Percentiles rank a stretch among this genome's conserved stretches.
Conservation (phyloP, 2,329 filamentous ascomycete genomes). For the Penicillium aurantiogriseum region DNA sequence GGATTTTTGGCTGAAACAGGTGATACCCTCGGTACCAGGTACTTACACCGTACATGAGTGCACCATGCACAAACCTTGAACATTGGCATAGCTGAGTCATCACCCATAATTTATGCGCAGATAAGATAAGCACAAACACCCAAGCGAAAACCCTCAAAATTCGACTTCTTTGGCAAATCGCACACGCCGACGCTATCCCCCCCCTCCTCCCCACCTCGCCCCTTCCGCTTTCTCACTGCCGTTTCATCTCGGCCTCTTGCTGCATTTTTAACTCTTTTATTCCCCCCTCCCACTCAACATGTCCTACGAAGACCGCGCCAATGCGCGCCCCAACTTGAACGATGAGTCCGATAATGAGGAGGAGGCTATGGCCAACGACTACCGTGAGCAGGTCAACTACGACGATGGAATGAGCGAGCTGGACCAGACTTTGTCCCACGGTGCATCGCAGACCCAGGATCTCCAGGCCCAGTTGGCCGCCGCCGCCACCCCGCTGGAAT, state of each 20-base stretch:
- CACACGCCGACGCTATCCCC: conserved; percentile 38
- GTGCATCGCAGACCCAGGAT: conserved; percentile 77
- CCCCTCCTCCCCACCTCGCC: conserved; percentile 22
- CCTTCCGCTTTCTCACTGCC: conserved; percentile 20
- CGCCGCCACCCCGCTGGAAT: conserved; percentile 92
- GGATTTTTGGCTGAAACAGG: background rate
- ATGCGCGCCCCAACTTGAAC: conserved; percentile 49
- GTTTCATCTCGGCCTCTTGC: conserved; percentile 19
- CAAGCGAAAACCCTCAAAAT: conserved; percentile 50
- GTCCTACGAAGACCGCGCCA: conserved; percentile 47
- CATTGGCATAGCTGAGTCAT: conserved; percentile 31
- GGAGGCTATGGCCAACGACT: conserved; percentile 92
- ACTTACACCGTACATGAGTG: background rate
- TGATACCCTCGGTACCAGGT: background rate
- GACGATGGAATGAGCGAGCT: conserved; percentile 82
- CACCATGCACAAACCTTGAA: background rate
- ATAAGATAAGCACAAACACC: conserved; percentile 49
- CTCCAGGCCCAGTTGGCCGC: conserved; percentile 89
- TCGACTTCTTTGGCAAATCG: conserved; percentile 40
- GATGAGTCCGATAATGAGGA: conserved; percentile 95
- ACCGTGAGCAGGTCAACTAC: conserved; percentile 93
- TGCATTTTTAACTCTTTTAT: conserved; percentile 7
- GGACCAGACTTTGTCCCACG: conserved; percentile 69
- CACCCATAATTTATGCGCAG: conserved; percentile 19
- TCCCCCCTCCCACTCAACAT: conserved; percentile 34